A percentile compares a stretch with the other conserved stretches of the same genome.
Evolutionary conservation across 1,284 basidiomycete species (phyloP).

Genomic region (Marasmius sp.): DNA sequence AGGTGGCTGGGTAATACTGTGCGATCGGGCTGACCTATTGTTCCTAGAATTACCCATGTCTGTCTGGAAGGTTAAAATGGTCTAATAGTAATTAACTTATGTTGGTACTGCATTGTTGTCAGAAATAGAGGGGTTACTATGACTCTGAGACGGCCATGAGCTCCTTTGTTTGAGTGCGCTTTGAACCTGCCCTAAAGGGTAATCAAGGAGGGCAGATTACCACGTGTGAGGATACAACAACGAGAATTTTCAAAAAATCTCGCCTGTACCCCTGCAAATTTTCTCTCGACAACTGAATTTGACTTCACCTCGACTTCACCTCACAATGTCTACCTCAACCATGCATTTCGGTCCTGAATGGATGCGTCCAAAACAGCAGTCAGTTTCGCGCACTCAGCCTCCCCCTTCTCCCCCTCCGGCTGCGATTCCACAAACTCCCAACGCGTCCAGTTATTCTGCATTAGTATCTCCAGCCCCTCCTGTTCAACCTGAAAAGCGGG

Average conservation of each 20-base stretch:
- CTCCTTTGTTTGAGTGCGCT: not conserved
- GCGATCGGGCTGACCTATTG: slow-evolving; percentile 10
- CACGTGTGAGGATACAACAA: slow-evolving; percentile 17
- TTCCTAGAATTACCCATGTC: slow-evolving; percentile 54
- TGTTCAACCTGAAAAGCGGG: slow-evolving; percentile 51
- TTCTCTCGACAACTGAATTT: slow-evolving; percentile 19
- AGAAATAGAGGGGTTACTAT: not conserved
- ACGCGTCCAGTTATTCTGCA: slow-evolving; percentile 77
- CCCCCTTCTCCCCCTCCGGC: slow-evolving; percentile 57
- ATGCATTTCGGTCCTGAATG: slow-evolving; percentile 89
- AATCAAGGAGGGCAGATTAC: slow-evolving; percentile 22
- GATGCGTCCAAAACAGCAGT: slow-evolving; percentile 79
- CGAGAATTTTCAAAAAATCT: slow-evolving; percentile 27
- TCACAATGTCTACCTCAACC: slow-evolving; percentile 69
- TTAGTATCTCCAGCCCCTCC: slow-evolving; percentile 60
- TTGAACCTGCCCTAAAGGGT: slow-evolving; percentile 28
- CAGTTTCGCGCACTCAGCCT: slow-evolving; percentile 51
- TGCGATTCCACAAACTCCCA: slow-evolving; percentile 40
- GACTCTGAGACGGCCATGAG: slow-evolving; percentile 9
- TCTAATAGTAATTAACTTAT: slow-evolving; percentile 19
- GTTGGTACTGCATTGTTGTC: not conserved
- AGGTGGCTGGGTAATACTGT: slow-evolving; percentile 27
- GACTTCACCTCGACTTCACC: slow-evolving; percentile 3
- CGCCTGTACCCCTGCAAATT: slow-evolving; percentile 14
- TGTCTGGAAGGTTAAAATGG: slow-evolving; percentile 60